Evolutionary conservation across 768 basidiomycete species (phyloP).

Genomic region (Naganishia vishniacii): DNA sequence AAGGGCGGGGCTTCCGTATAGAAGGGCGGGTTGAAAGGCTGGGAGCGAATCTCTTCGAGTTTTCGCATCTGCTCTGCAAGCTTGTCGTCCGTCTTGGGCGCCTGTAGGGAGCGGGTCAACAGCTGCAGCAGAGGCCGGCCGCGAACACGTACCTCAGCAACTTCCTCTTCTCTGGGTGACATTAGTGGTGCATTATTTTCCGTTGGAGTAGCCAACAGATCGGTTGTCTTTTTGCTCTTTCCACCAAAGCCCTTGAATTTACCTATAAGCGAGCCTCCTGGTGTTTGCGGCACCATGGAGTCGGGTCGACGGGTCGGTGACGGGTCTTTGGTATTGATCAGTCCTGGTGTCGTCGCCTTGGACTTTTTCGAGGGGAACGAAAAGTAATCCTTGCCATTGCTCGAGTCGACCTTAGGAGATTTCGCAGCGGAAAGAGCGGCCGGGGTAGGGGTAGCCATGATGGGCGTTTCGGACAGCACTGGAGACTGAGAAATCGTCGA

Average conservation of each 20-base stretch:
- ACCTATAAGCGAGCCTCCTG: slow-evolving; percentile 66
- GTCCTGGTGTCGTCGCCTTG: slow-evolving; percentile 15
- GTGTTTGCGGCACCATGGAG: slow-evolving; percentile 47
- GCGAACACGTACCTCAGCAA: slow-evolving; percentile 29
- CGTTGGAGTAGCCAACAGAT: slow-evolving; percentile 40
- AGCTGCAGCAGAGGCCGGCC: background rate
- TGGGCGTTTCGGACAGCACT: slow-evolving; percentile 15
- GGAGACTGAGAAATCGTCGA: slow-evolving; percentile 55
- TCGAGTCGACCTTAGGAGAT: slow-evolving; percentile 30
- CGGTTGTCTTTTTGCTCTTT: slow-evolving; percentile 54
- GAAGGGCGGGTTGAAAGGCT: slow-evolving; percentile 58
- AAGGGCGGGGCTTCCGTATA: slow-evolving; percentile 68
- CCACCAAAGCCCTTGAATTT: slow-evolving; percentile 66
- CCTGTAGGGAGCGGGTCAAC: slow-evolving; percentile 20
- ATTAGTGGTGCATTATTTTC: slow-evolving; percentile 40
- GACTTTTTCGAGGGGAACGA: slow-evolving; percentile 30
- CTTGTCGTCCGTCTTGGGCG: slow-evolving; percentile 36
- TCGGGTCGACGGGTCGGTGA: slow-evolving; percentile 28
- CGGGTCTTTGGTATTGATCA: slow-evolving; percentile 10
- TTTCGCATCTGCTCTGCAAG: slow-evolving; percentile 46
- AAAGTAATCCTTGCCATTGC: slow-evolving; percentile 42
- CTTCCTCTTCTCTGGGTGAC: slow-evolving; percentile 40
- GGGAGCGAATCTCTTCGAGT: slow-evolving; percentile 48
- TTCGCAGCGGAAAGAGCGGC: slow-evolving; percentile 13
- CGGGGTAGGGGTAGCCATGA: background rate